A percentile compares a stretch with the other conserved stretches of the same genome.
phyloP scores from a whole-genome alignment of 2,329 filamentous ascomycete genomes.

The Trichoderma lentiforme region DNA sequence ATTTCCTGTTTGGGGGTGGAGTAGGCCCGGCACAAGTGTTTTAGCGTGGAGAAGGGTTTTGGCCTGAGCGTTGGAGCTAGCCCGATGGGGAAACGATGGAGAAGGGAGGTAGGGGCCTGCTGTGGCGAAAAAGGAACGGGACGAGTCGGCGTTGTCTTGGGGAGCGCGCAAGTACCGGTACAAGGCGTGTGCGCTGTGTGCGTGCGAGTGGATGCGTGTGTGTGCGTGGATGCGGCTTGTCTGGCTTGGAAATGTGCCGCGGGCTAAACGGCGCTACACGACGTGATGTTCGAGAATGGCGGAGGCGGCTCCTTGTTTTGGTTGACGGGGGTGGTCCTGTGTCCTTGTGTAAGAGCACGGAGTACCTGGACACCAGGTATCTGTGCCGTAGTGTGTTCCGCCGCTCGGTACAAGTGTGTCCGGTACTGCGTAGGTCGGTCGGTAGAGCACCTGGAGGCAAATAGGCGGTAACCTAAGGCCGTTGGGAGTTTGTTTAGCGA shows the following conservation, averaged over 20 bases:
- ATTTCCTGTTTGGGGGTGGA: conserved; percentile 19
- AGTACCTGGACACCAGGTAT: not conserved
- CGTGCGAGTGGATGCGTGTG: not conserved
- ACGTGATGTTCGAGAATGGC: conserved; percentile 6
- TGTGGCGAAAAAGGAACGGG: conserved; percentile 15
- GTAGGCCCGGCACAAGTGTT: conserved; percentile 14
- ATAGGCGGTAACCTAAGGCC: not conserved
- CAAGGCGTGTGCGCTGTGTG: not conserved
- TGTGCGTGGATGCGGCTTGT: not conserved
- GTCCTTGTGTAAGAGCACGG: not conserved
- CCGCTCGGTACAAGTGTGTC: not conserved
- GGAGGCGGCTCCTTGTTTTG: not conserved
- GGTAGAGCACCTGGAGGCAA: not conserved
- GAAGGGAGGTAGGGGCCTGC: not conserved
- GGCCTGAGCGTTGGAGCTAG: not conserved
- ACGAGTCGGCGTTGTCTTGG: not conserved
- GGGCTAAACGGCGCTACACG: conserved; percentile 7
- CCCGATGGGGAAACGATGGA: conserved; percentile 11
- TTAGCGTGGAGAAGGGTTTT: conserved; percentile 4
- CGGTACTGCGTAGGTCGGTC: not conserved
- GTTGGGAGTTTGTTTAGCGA: not conserved
- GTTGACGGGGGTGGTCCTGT: not conserved
- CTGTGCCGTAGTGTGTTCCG: not conserved
- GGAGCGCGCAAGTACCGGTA: not conserved
- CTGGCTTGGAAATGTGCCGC: conserved; percentile 1